Conservation (phyloP, 108 stramenopile species). For the Aurantiochytrium sp. region DNA sequence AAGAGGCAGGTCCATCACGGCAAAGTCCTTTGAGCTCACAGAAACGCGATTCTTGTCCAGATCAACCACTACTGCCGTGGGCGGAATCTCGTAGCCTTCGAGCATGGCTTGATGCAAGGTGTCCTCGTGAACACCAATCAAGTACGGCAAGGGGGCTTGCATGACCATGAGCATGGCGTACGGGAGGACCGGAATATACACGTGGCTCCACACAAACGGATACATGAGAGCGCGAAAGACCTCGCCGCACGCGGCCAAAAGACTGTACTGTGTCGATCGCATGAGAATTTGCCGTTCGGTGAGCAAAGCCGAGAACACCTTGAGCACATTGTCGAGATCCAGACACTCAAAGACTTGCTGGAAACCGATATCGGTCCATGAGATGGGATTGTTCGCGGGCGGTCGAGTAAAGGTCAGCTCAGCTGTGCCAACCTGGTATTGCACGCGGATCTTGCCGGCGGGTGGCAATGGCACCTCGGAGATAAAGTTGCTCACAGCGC, state of each 20-base stretch:
- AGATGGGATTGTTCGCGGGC: slow-evolving; percentile 66
- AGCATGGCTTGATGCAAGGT: slow-evolving; percentile 53
- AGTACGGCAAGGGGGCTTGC: slow-evolving; percentile 74
- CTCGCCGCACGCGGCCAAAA: slow-evolving; percentile 68
- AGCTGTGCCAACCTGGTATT: slow-evolving; percentile 24
- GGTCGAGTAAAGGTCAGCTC: slow-evolving; percentile 61
- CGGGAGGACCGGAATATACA: slow-evolving; percentile 72
- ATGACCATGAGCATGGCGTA: slow-evolving; percentile 71
- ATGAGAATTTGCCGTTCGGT: slow-evolving; percentile 67
- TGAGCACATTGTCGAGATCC: slow-evolving; percentile 66
- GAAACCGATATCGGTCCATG: slow-evolving; percentile 69
- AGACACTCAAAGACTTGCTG: slow-evolving; percentile 65
- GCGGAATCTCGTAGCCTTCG: slow-evolving; percentile 48
- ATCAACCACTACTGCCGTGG: slow-evolving; percentile 72
- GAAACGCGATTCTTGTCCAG: slow-evolving; percentile 66
- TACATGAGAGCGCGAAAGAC: slow-evolving; percentile 69
- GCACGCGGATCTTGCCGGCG: slow-evolving; percentile 57
- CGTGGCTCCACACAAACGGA: slow-evolving; percentile 76
- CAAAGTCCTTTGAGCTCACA: slow-evolving; percentile 52
- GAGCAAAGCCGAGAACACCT: slow-evolving; percentile 63
- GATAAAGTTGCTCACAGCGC: slow-evolving; percentile 74
- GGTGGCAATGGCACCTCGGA: slow-evolving; percentile 77
- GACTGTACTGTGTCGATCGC: slow-evolving; percentile 52
- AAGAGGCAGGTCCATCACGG: slow-evolving; percentile 51
- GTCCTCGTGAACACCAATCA: slow-evolving; percentile 71